Evolutionary conservation across 257 asterid species (phyloP).

Genomic region (Catharanthus roseus): DNA sequence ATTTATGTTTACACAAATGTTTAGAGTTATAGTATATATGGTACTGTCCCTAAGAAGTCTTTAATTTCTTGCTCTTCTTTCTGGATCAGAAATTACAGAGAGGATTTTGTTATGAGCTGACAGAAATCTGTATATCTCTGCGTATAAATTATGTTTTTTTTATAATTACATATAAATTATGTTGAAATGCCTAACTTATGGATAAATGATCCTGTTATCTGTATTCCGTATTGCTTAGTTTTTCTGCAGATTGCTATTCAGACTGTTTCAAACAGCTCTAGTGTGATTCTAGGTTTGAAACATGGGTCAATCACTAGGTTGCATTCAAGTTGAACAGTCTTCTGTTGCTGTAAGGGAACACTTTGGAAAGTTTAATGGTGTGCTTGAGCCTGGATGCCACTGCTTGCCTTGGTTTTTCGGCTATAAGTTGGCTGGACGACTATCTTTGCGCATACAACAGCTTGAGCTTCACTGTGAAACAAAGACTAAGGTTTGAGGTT

Average conservation of each 20-base stretch:
- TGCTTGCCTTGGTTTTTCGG: constrained; percentile 41
- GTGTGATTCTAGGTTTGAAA: constrained; percentile 13
- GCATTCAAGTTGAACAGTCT: constrained; percentile 35
- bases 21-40: not conserved
- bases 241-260: not conserved
- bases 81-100: not conserved
- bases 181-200: not conserved
- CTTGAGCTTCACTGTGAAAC: constrained; percentile 39
- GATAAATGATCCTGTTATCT: too few species aligned
- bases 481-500: constrained; percentile 31
- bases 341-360: constrained; percentile 33
- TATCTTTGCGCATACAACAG: constrained; percentile 33
- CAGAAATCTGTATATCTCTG: not conserved
- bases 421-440: constrained; percentile 22
- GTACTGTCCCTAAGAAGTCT: not conserved
- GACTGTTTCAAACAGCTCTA: not conserved
- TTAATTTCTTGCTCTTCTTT: not conserved
- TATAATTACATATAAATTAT: too few species aligned
- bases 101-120: not conserved
- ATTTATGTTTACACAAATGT: too few species aligned
- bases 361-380: constrained; percentile 28
- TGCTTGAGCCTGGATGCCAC: constrained; percentile 42
- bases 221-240: not conserved
- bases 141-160: not conserved
- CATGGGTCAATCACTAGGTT: constrained; percentile 35